These are phyloP conservation scores for Debaryomyces tyrocola DNA, from an alignment of 805 yeast species.

Conservation along the genomic window DNA sequence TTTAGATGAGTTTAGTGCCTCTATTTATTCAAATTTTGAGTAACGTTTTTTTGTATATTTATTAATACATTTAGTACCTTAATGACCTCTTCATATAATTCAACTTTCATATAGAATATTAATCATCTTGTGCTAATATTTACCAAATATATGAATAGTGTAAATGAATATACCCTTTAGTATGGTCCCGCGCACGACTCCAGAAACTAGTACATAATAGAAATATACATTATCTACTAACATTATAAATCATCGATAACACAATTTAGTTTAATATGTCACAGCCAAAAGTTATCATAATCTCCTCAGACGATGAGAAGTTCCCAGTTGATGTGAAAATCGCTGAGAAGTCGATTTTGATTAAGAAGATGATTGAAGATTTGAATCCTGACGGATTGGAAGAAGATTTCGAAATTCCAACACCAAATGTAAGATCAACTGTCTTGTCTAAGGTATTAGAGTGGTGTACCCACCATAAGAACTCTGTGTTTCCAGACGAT, in stretches of 20 bases:
- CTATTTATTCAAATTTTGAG: conserved; percentile 80
- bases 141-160: no score
- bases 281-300: conserved; percentile 48
- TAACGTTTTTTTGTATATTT: conserved; percentile 9
- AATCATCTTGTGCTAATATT: no score
- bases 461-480: conserved; percentile 95
- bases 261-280: conserved; percentile 14
- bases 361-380: conserved; percentile 86
- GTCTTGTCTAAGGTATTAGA: conserved; percentile 90
- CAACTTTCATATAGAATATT: no score
- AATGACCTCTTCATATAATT: no score
- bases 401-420: conserved; percentile 77
- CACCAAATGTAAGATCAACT: conserved; percentile 85
- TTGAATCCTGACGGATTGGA: conserved; percentile 58
- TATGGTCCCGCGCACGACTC: background rate
- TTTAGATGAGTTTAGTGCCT: conserved; percentile 84
- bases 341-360: conserved; percentile 81
- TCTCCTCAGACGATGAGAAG: conserved; percentile 78
- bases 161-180: no score
- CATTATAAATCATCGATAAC: background rate
- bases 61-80: background rate
- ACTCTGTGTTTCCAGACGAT: conserved; percentile 68
- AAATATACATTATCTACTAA: background rate
- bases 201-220: background rate
- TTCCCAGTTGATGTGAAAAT: conserved; percentile 78